Evolutionary conservation across 2,329 filamentous ascomycete genomes (phyloP).

Genomic region (Chaetomium sp.): DNA sequence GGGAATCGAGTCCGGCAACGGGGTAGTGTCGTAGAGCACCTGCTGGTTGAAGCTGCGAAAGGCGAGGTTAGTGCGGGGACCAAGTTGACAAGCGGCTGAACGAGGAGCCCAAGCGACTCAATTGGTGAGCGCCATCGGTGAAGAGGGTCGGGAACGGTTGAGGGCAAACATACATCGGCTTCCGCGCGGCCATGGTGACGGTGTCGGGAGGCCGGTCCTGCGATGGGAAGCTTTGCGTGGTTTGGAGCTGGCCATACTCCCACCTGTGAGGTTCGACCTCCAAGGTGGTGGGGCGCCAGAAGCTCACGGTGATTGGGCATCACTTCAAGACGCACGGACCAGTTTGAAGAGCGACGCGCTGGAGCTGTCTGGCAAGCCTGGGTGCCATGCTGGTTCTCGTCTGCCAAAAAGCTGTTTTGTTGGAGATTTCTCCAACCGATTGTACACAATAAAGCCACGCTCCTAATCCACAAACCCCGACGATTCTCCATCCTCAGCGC

Average conservation of each 20-base stretch:
- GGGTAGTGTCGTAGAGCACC: slow-evolving; percentile 90
- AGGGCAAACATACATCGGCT: slow-evolving; percentile 47
- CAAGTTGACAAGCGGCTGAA: neutral
- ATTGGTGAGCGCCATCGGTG: slow-evolving; percentile 7
- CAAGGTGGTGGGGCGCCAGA: slow-evolving; percentile 13
- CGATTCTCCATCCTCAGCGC: no score
- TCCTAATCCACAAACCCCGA: no score
- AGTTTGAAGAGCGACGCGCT: neutral
- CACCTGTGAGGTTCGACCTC: slow-evolving; percentile 21
- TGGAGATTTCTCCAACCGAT: neutral
- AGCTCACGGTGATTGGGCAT: slow-evolving; percentile 15
- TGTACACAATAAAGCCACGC: neutral
- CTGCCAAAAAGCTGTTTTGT: slow-evolving; percentile 2
- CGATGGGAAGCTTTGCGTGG: slow-evolving; percentile 23
- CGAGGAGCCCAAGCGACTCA: neutral
- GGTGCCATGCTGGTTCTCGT: neutral
- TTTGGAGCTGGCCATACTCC: slow-evolving; percentile 22
- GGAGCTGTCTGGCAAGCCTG: no score
- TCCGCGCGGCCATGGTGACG: slow-evolving; percentile 53
- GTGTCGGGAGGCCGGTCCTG: slow-evolving; percentile 27
- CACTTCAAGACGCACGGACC: slow-evolving; percentile 6
- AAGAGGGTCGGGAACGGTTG: no score
- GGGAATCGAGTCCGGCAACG: slow-evolving; percentile 85
- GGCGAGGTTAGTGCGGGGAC: no score
- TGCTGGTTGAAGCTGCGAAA: slow-evolving; percentile 80